Conservation (phyloP, 2,329 filamentous ascomycete species). For the Herpotrichia juniperi region DNA sequence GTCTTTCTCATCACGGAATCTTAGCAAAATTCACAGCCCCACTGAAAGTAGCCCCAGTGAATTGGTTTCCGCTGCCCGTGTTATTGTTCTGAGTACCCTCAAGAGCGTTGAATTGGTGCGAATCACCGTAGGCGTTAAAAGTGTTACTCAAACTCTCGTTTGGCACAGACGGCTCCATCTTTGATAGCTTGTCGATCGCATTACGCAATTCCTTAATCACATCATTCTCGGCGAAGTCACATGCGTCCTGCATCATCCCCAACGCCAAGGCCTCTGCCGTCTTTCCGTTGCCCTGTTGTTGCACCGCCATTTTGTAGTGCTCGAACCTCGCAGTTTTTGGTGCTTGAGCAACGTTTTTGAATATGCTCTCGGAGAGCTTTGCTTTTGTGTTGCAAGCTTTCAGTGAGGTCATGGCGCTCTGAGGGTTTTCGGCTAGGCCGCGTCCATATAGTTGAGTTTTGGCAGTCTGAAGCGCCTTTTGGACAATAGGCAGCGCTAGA, state of each 20-base stretch:
- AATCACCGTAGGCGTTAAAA: not conserved
- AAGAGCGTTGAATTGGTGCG: not conserved
- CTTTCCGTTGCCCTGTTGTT: conserved; percentile 1
- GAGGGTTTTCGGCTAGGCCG: not conserved
- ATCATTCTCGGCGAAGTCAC: conserved; percentile 1
- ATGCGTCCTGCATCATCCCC: conserved; percentile 1
- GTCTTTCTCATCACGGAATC: not conserved
- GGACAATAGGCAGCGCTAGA: not conserved
- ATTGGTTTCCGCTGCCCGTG: not conserved
- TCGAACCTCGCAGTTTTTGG: not conserved
- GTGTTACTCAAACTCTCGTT: not conserved
- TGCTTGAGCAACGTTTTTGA: not conserved
- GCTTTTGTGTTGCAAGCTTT: conserved; percentile 2
- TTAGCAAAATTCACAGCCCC: not conserved
- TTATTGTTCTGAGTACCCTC: not conserved
- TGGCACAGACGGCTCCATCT: not conserved
- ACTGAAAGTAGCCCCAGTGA: not conserved
- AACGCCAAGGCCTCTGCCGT: not conserved
- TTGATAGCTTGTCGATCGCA: conserved; percentile 1
- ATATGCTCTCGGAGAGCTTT: not conserved
- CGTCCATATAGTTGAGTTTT: not conserved
- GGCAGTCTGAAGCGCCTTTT: not conserved
- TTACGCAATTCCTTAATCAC: not conserved
- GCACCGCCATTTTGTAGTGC: not conserved
- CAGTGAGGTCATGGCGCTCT: conserved; percentile 1